Evolutionary conservation across 1,284 basidiomycete genomes (phyloP).

Genomic region (Schizophyllum commune): DNA sequence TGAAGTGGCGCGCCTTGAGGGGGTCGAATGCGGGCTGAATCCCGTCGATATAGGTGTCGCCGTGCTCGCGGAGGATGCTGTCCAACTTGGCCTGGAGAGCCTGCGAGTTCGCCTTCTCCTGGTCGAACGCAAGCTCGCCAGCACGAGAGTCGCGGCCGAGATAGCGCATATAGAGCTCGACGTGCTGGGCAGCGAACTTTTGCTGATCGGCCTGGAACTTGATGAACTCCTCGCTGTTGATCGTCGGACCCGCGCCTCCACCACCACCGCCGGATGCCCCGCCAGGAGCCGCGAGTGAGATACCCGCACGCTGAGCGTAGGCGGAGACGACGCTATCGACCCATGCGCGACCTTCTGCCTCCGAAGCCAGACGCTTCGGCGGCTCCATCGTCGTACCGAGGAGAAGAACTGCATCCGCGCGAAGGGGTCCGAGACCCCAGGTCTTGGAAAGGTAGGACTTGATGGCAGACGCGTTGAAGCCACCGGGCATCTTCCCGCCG

Average conservation of each 20-base stretch:
- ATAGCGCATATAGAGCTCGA: slow-evolving; percentile 95
- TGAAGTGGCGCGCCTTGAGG: slow-evolving; percentile 94
- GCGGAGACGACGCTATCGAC: slow-evolving; percentile 78
- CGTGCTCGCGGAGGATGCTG: slow-evolving; percentile 82
- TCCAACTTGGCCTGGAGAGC: slow-evolving; percentile 85
- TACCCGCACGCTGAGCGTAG: slow-evolving; percentile 85
- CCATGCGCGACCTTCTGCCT: slow-evolving; percentile 91
- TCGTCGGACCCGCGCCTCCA: slow-evolving; percentile 70
- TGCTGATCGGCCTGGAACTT: slow-evolving; percentile 94
- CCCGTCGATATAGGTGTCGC: slow-evolving; percentile 89
- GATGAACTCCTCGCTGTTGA: slow-evolving; percentile 97
- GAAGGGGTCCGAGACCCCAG: slow-evolving; percentile 89
- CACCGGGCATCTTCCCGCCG: slow-evolving; percentile 97
- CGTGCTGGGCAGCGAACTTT: slow-evolving; percentile 86
- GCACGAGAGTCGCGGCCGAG: slow-evolving; percentile 89
- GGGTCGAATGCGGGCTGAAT: slow-evolving; percentile 93
- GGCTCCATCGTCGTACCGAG: slow-evolving; percentile 91
- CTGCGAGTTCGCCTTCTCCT: slow-evolving; percentile 68
- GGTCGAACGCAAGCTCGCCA: slow-evolving; percentile 84
- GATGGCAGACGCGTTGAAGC: slow-evolving; percentile 94
- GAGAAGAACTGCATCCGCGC: slow-evolving; percentile 88
- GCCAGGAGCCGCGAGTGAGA: slow-evolving; percentile 67
- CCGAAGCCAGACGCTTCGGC: slow-evolving; percentile 86
- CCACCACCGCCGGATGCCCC: slow-evolving; percentile 46
- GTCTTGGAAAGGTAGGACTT: slow-evolving; percentile 84